phyloP scores from a whole-genome alignment of 192 early-diverging fungal species.

The Podila horticola region DNA sequence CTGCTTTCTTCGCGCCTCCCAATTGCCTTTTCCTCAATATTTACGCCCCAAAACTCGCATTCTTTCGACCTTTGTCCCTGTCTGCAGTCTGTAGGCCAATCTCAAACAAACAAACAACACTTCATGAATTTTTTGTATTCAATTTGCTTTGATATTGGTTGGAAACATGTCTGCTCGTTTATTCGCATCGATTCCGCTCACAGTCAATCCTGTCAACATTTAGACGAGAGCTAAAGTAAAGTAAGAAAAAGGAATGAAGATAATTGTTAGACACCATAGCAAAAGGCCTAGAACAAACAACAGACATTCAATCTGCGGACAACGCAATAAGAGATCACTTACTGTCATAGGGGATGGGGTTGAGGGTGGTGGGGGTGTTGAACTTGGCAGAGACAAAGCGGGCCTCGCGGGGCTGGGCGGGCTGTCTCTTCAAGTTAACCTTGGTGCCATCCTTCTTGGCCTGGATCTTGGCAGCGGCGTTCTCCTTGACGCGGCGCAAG shows the following conservation, averaged over 20 bases:
- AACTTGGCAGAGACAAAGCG: constrained; percentile 88
- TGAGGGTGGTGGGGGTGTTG: constrained; percentile 93
- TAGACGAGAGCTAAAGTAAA: constrained; percentile 40
- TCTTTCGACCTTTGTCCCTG: no score
- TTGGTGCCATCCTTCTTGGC: constrained; percentile 84
- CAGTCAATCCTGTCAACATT: constrained; percentile 33
- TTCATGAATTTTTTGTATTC: no score
- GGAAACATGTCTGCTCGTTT: constrained; percentile 39
- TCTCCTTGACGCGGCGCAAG: constrained; percentile 96
- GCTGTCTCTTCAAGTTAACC: constrained; percentile 91
- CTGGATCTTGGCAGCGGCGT: constrained; percentile 84
- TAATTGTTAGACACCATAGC: background rate
- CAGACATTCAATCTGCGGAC: background rate
- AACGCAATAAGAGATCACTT: constrained; percentile 16
- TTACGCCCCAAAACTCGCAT: no score
- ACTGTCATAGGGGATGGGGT: constrained; percentile 94
- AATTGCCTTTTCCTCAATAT: no score
- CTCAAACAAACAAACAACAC: no score
- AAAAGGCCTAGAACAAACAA: background rate
- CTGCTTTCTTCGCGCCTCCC: no score
- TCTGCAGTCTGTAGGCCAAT: no score
- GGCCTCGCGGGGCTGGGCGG: constrained; percentile 86
- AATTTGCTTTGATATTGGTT: background rate
- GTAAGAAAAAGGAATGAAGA: background rate
- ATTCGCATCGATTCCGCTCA: constrained; percentile 51